Base-by-base conservation (phyloP, 2,329 filamentous ascomycete genomes). In the Clarireedia paspali region DNA sequence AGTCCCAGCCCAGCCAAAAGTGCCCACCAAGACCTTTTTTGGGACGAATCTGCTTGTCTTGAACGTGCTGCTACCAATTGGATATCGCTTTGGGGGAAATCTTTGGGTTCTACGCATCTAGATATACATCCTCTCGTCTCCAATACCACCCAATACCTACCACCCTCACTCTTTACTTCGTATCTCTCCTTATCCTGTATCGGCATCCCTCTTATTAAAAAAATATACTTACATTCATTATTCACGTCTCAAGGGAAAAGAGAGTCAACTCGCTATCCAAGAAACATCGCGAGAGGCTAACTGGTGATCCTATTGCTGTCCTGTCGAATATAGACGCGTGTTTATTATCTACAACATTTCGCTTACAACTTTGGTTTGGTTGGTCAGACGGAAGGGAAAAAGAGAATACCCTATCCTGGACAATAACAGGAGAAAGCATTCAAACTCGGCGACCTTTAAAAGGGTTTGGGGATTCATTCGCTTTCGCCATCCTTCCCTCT, bases 391-490 rank as follows among this genome's bases (percentile, higher is more conserved):
- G 39, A 17, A 20, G 39, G 39, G 17, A 47, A 24, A 47, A 47
- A 24, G 23, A 24, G 20, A 45, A 24, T 45, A 45, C 10, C 39
- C 17, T 42, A 42, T 20, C 39, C 39, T 42, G 42, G 42, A 47
- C 15, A 26, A 26, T 23, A 27, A 47, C 20, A 26, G 44, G 23
- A 47, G 15, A 47, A 47, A 27, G 20, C 6, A 45, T 14, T 47
- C 10, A 47, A 47, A 26, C 24, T 27, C 15, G 12, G 14, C 24
- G 20, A 9, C 9, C 30, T 23, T 46, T 46, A 6, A 14, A 20
- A 47, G 23, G 23, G 17, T 44, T 44, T 44, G 20, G 50, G 7
- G n/a, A 55, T 14, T 50, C 24, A 55, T 55, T 50, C 53, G 45
- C 47, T 34, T 42, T 50, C 38, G 9, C 17, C 15, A n/a, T 7